Evolutionary conservation across 208 protist species (phyloP).

Genomic region (Acanthamoeba polyphaga): DNA sequence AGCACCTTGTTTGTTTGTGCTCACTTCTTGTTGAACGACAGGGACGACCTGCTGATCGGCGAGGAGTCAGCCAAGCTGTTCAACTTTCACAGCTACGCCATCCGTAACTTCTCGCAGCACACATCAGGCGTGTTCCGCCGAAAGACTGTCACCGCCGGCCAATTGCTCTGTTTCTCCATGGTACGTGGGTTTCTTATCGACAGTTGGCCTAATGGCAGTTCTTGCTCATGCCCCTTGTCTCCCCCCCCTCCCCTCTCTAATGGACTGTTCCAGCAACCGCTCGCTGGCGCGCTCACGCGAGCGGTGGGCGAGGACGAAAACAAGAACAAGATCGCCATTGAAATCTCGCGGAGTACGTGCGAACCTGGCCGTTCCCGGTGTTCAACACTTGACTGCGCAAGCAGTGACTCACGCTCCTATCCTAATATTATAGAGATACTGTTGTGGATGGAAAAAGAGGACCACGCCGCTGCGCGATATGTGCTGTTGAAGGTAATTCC

Average conservation of each 20-base stretch:
- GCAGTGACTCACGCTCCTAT: background rate
- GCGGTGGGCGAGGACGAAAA: background rate
- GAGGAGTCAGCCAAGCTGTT: background rate
- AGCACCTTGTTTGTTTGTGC: background rate
- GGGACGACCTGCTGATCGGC: background rate
- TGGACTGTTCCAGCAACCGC: background rate
- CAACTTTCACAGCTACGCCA: conserved; percentile 22
- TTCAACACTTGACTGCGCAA: background rate
- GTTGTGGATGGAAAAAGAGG: conserved; percentile 20
- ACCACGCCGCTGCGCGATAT: background rate
- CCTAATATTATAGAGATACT: background rate
- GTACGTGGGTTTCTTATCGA: background rate
- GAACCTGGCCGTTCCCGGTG: background rate
- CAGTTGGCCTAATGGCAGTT: too few relatives aligned
- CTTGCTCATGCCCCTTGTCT: too few relatives aligned
- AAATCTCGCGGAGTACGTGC: background rate
- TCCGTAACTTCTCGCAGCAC: conserved; percentile 21
- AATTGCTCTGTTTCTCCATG: conserved; percentile 22
- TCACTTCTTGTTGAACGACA: background rate
- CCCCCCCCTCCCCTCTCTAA: too few relatives aligned
- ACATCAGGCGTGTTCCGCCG: background rate
- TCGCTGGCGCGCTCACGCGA: background rate
- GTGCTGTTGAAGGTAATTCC: background rate
- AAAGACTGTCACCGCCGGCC: background rate
- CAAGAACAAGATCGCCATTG: background rate